phyloP scores from a whole-genome alignment of 768 basidiomycete species.

The Lentinula detonsa region DNA sequence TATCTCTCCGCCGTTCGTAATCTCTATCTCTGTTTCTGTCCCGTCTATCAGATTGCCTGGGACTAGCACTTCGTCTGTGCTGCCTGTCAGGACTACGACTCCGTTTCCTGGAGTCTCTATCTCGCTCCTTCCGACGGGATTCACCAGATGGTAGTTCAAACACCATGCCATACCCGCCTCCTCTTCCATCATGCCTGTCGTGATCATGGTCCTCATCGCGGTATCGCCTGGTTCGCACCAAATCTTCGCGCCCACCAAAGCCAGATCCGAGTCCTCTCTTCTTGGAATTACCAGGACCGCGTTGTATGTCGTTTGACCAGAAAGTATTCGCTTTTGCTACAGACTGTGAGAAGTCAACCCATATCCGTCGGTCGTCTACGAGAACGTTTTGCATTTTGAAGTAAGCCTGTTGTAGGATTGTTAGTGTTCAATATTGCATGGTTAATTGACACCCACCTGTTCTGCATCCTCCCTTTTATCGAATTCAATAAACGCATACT shows the following conservation, averaged over 20 bases:
- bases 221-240: conserved; percentile 69
- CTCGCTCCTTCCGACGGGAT: conserved; percentile 41
- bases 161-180: conserved; percentile 67
- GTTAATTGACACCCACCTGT: conserved; percentile 48
- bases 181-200: conserved; percentile 17
- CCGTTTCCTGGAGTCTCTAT: conserved; percentile 43
- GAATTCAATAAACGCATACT: conserved; percentile 99
- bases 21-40: conserved; percentile 19
- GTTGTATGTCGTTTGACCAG: conserved; percentile 77
- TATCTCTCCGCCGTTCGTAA: conserved; percentile 11
- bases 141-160: conserved; percentile 64
- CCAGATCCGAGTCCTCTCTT: conserved; percentile 30
- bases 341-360: conserved; percentile 99
- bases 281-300: conserved; percentile 29
- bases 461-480: conserved; percentile 91
- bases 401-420: conserved; percentile 59
- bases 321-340: conserved; percentile 78
- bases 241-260: conserved; percentile 70
- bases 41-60: conserved; percentile 15
- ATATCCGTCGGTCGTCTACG: conserved; percentile 95
- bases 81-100: conserved; percentile 41
- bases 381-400: conserved; percentile 99
- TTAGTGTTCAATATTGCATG: background rate
- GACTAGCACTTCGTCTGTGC: conserved; percentile 5
- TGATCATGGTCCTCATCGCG: conserved; percentile 38